Percentiles rank a stretch among this genome's conserved stretches.
Conservation (phyloP, 345 rosid species). For the Excoecaria cochinchinensis region DNA sequence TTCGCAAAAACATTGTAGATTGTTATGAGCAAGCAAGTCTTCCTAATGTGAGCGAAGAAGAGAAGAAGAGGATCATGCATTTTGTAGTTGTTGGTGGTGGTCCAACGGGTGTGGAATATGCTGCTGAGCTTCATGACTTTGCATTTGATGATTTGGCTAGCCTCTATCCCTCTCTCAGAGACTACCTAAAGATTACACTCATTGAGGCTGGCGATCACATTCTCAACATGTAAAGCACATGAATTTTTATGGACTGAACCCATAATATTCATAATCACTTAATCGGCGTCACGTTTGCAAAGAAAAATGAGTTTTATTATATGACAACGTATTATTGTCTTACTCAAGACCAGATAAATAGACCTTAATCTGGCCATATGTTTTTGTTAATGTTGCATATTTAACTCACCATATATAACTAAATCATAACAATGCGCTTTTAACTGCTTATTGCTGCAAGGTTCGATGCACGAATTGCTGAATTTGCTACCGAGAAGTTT, state of each 20-base stretch:
- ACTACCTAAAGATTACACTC: constrained; percentile 58
- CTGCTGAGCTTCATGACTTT: constrained; percentile 81
- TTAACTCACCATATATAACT: too few species aligned
- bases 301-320: too few species aligned
- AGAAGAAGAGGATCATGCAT: constrained; percentile 65
- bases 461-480: constrained; percentile 74
- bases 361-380: too few species aligned
- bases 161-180: constrained; percentile 54
- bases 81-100: constrained; percentile 93
- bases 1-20: constrained; percentile 59
- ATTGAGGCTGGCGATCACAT: constrained; percentile 81
- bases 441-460: constrained; percentile 25
- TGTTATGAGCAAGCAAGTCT: constrained; percentile 75
- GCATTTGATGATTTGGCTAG: constrained; percentile 57
- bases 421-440: neutral
- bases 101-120: constrained; percentile 86
- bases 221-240: constrained; percentile 57
- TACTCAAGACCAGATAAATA: too few species aligned
- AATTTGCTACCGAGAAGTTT: constrained; percentile 65
- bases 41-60: constrained; percentile 63
- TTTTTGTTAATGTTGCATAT: too few species aligned
- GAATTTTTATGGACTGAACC: neutral
- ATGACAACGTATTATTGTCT: too few species aligned
- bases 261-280: neutral
- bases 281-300: neutral